A percentile compares a stretch with the other conserved stretches of the same genome.
phyloP scores from a whole-genome alignment of 2,329 filamentous ascomycete genomes.

The Akanthomyces muscarius region DNA sequence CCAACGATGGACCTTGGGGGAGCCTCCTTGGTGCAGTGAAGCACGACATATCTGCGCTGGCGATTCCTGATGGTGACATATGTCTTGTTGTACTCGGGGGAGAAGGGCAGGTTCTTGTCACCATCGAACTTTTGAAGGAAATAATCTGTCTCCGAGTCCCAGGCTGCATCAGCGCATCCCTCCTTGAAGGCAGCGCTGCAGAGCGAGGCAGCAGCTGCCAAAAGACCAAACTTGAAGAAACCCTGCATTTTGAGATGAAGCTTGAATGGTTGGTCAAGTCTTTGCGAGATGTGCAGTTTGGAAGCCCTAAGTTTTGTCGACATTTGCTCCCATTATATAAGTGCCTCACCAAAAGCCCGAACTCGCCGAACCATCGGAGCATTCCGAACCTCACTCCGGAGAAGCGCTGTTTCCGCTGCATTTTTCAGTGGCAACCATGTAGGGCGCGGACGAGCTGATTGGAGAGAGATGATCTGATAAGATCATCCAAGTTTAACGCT shows the following conservation, averaged over 20 bases:
- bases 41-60: conserved; percentile 13
- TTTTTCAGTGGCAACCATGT: not conserved
- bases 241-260: not conserved
- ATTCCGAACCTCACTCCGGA: not conserved
- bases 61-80: conserved; percentile 16
- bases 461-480: conserved; percentile 11
- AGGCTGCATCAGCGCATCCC: conserved; percentile 15
- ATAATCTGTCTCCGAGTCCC: conserved; percentile 15
- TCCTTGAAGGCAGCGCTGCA: conserved; percentile 9
- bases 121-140: conserved; percentile 11
- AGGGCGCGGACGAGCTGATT: not conserved
- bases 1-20: conserved; percentile 13
- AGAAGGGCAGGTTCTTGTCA: conserved; percentile 8
- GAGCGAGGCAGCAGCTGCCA: conserved; percentile 1
- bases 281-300: not conserved
- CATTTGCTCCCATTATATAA: not conserved
- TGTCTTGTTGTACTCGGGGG: conserved; percentile 16
- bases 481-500: not conserved
- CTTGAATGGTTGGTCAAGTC: not conserved
- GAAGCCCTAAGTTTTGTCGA: not conserved
- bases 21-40: conserved; percentile 17
- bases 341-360: not conserved
- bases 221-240: conserved; percentile 1
- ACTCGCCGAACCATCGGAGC: not conserved
- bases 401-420: not conserved